Conservation (phyloP, 2,329 filamentous ascomycete species). For the Emmonsia crescens region DNA sequence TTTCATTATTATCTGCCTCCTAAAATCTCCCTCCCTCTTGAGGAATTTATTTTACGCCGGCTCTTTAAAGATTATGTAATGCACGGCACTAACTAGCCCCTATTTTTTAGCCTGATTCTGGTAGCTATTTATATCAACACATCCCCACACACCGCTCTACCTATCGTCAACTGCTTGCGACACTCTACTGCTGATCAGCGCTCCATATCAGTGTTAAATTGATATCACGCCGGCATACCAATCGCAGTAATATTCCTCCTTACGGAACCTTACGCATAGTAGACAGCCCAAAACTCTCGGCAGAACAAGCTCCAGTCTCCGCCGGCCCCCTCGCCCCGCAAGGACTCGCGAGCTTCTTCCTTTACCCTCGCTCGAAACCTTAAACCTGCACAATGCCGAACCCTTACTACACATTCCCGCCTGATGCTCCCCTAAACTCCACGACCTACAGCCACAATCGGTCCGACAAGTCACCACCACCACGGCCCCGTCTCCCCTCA, state of each 20-base stretch:
- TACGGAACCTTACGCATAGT: background rate
- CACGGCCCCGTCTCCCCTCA: background rate
- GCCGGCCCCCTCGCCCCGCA: background rate
- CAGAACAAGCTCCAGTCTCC: background rate
- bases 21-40: too few species aligned
- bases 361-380: background rate
- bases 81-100: background rate
- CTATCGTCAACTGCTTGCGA: background rate
- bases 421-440: background rate
- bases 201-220: background rate
- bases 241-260: background rate
- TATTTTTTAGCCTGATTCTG: background rate
- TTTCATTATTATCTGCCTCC: background rate
- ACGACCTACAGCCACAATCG: background rate
- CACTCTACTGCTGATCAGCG: background rate
- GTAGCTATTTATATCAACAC: background rate
- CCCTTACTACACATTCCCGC: constrained; percentile 2
- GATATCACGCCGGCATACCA: background rate
- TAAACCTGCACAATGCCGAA: constrained; percentile 1
- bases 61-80: background rate
- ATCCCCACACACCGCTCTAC: background rate
- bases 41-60: too few species aligned
- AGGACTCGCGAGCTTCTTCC: too few species aligned
- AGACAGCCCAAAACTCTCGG: background rate
- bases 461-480: background rate